Conservation (phyloP, 805 yeast genomes). For the Ogataea ganodermae region DNA sequence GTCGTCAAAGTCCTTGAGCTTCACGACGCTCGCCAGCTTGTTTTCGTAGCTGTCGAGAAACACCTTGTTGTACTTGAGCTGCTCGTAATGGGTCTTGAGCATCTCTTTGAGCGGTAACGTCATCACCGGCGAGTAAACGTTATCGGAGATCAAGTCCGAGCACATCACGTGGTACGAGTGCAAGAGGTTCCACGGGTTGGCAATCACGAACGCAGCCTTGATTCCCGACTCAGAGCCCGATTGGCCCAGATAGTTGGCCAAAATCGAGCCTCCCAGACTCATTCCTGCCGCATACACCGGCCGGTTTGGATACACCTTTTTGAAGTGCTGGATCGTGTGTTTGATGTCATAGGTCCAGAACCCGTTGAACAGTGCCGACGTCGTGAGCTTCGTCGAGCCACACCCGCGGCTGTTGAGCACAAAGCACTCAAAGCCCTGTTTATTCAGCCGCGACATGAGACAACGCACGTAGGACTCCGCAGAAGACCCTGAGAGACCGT, state of each 20-base stretch:
- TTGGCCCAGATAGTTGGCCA: conserved; percentile 73
- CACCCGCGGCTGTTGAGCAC: conserved; percentile 81
- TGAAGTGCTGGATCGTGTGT: conserved; percentile 52
- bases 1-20: conserved; percentile 62
- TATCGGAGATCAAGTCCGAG: conserved; percentile 42
- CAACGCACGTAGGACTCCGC: conserved; percentile 75
- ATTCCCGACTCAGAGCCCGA: conserved; percentile 50
- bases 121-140: conserved; percentile 54
- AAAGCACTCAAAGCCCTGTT: conserved; percentile 56
- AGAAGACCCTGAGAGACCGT: conserved; percentile 87
- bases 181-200: conserved; percentile 74
- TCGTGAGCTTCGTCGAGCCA: conserved; percentile 64
- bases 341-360: conserved; percentile 72
- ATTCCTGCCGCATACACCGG: conserved; percentile 71
- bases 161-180: conserved; percentile 49
- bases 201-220: conserved; percentile 59
- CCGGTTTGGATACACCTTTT: conserved; percentile 57
- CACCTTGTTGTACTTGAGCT: conserved; percentile 35
- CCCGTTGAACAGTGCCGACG: conserved; percentile 71
- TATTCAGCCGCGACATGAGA: conserved; percentile 43
- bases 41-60: conserved; percentile 26
- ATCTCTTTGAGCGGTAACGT: conserved; percentile 47
- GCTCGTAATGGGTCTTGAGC: conserved; percentile 43
- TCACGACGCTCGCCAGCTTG: conserved; percentile 23
- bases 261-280: conserved; percentile 75